Conservation (phyloP, 2,329 filamentous ascomycete species). For the Cytospora leucostoma region DNA sequence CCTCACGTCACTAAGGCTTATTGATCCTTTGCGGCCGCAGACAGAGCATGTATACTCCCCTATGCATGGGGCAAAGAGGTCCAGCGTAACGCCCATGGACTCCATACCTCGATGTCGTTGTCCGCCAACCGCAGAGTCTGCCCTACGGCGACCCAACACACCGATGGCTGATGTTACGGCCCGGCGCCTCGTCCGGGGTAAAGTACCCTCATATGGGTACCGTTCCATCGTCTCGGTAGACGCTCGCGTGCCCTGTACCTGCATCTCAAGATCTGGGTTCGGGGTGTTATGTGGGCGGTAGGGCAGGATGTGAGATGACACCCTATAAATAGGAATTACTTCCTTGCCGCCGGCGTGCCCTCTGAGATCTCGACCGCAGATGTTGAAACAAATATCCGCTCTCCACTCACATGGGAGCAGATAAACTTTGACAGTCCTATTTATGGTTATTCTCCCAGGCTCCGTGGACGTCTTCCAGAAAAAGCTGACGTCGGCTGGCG, state of each 20-base stretch:
- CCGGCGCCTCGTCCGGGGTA: constrained; percentile 6
- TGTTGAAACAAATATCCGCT: neutral
- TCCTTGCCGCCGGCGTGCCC: constrained; percentile 7
- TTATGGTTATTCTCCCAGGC: neutral
- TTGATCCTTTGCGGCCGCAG: neutral
- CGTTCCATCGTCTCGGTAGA: neutral
- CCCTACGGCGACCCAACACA: neutral
- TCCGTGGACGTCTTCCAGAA: neutral
- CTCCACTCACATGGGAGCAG: neutral
- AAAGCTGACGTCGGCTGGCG: neutral
- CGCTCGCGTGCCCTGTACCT: constrained; percentile 10
- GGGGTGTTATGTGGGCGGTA: neutral
- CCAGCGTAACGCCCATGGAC: constrained; percentile 17
- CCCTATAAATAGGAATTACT: neutral
- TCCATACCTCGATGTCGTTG: constrained; percentile 4
- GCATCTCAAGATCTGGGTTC: constrained; percentile 21
- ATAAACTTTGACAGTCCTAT: neutral
- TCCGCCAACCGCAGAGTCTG: constrained; percentile 7
- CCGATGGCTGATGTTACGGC: neutral
- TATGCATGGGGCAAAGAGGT: neutral
- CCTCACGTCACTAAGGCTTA: neutral
- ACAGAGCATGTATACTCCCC: neutral
- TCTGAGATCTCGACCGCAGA: constrained; percentile 1
- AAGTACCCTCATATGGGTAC: neutral
- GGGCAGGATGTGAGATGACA: constrained; percentile 6